Evolutionary conservation across 148 eudicot species (phyloP), one percentile per base, ranked within the genome.

Genomic region (Simmondsia chinensis): DNA sequence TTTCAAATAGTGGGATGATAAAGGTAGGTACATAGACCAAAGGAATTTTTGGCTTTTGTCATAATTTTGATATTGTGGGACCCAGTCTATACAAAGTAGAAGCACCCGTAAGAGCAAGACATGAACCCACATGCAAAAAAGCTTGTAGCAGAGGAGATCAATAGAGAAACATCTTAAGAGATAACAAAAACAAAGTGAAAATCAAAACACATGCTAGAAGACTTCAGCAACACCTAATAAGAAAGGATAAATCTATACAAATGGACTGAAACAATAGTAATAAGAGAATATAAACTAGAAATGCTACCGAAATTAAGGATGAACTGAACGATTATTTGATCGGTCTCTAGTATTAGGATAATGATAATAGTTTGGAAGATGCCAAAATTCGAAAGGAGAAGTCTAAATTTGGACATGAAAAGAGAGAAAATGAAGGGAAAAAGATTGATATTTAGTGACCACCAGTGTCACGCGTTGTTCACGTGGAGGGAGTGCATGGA

Each of bases 71-170:
- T 46, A 35, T 28, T 26, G 43, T 52, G 60, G 70, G 55, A 15
- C 46, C 38, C 20, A 41, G 5, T 2, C 9, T 9, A 39, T 31
- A 43, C 11, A 22, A 36, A 25, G 35, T 23, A 25, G 9, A 39
- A 29, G 44, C 12, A 25, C 28, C 45, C 51, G 3, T 51, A 31
- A 50, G 63, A 57, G 33, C 23, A 49, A 43, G 52, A 43, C 24
- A 43, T 64, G 52, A 52, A 63, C 48, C 54, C n/a, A 62, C 67
- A 54, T 53, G 56, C 43, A 54, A 51, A 50, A 20, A 8, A 28
- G 50, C 19, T 22, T 54, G 33, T 33, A 39, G 35, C n/a, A n/a
- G 50, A 48, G 26, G 55, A 41, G n/a, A 41, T 20, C 32, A 40
- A 3, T 2, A n/a, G 38, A 25, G 39, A 31, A 30, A n/a, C n/a